A percentile compares a stretch with the other conserved stretches of the same genome.
Evolutionary conservation across 2,329 filamentous ascomycete genomes (phyloP).

Genomic region (Trichoderma sp.): DNA sequence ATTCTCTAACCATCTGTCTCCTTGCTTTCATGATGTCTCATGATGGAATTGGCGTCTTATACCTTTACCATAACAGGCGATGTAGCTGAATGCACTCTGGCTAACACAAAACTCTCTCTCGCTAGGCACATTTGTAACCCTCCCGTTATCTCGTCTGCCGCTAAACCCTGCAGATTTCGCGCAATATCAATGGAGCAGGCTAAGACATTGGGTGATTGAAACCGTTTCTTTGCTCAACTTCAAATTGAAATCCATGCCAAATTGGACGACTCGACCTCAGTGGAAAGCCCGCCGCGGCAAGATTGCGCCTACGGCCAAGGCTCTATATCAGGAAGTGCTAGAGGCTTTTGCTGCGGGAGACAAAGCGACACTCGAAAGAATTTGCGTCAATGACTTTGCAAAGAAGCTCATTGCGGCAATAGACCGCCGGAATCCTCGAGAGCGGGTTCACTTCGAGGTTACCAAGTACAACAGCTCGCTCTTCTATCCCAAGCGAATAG

Average conservation of each 20-base stretch:
- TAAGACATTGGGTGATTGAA: slow-evolving; percentile 38
- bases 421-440: slow-evolving; percentile 46
- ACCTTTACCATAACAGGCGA: neutral
- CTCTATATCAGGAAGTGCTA: slow-evolving; percentile 61
- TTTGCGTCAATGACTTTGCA: slow-evolving; percentile 56
- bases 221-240: slow-evolving; percentile 37
- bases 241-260: slow-evolving; percentile 47
- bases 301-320: slow-evolving; percentile 54
- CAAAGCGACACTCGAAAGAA: slow-evolving; percentile 45
- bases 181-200: slow-evolving; percentile 39
- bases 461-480: slow-evolving; percentile 46
- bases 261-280: slow-evolving; percentile 40
- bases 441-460: slow-evolving; percentile 54
- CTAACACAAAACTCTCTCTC: neutral
- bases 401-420: slow-evolving; percentile 53
- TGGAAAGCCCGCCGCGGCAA: slow-evolving; percentile 43
- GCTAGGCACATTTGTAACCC: slow-evolving; percentile 49
- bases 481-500: slow-evolving; percentile 50
- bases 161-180: slow-evolving; percentile 30
- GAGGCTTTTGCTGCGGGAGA: slow-evolving; percentile 60
- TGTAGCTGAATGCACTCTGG: neutral
- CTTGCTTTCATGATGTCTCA: neutral
- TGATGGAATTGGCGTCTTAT: neutral
- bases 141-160: slow-evolving; percentile 40
- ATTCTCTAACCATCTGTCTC: neutral